A percentile compares a stretch with the other conserved stretches of the same genome.
Conservation (phyloP, 83 land plant genomes). For the Larix sibirica region DNA sequence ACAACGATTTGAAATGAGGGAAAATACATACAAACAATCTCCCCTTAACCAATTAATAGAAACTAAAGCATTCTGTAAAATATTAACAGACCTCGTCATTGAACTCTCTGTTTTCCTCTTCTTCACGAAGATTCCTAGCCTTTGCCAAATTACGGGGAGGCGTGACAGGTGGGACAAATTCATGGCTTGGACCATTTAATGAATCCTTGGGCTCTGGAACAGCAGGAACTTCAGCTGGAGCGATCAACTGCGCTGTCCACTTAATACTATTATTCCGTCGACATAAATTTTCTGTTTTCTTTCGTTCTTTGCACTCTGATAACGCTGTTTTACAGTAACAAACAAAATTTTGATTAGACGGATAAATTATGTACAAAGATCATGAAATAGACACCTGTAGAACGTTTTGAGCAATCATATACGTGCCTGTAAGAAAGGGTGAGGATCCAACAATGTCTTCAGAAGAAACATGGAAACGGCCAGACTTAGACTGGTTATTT, state of each 20-base stretch:
- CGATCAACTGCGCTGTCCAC: neutral
- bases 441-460: neutral
- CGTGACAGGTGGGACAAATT: neutral
- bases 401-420: neutral
- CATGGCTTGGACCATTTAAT: conserved; percentile 2
- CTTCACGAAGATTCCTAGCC: neutral
- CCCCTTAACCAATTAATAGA: neutral
- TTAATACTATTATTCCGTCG: neutral
- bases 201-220: neutral
- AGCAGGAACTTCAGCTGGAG: neutral
- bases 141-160: neutral
- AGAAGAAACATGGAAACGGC: neutral
- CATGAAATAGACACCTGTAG: neutral
- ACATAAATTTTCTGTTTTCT: conserved; percentile 6
- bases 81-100: conserved; percentile 5
- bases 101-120: neutral
- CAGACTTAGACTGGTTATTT: neutral
- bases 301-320: conserved; percentile 3
- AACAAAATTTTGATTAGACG: neutral
- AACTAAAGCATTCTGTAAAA: neutral
- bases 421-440: neutral
- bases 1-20: too few species aligned
- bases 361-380: neutral
- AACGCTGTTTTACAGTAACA: neutral
- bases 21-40: neutral